These are phyloP conservation scores for Bruguiera parviflora DNA, from an alignment of 345 rosid genomes.

Conservation along the genomic window DNA sequence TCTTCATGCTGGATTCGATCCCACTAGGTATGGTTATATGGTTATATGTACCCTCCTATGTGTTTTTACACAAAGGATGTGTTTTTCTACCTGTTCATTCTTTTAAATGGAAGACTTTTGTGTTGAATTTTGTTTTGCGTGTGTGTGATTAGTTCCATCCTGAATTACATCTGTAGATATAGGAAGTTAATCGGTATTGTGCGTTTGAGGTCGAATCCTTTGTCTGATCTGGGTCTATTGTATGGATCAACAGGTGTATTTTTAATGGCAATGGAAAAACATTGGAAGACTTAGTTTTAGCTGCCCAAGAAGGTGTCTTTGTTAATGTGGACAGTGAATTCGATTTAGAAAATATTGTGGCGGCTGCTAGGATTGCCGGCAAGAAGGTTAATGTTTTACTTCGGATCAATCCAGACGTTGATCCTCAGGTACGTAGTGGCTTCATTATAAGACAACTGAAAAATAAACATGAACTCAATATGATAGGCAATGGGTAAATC, in stretches of 20 bases:
- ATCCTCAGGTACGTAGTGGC: slow-evolving; percentile 71
- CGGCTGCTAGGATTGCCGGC: slow-evolving; percentile 80
- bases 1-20: slow-evolving; percentile 82
- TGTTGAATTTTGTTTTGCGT: background rate
- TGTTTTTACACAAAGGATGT: background rate
- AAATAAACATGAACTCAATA: no score
- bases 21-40: slow-evolving; percentile 61
- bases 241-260: slow-evolving; percentile 57
- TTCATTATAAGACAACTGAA: background rate
- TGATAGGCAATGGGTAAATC: background rate
- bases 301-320: slow-evolving; percentile 89
- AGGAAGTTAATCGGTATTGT: background rate
- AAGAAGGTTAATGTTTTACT: slow-evolving; percentile 87
- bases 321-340: slow-evolving; percentile 96
- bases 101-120: background rate
- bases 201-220: background rate
- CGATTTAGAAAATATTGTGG: slow-evolving; percentile 82
- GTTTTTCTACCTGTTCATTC: background rate
- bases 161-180: background rate
- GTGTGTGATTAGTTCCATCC: background rate
- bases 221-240: slow-evolving; percentile 8
- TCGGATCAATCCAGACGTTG: slow-evolving; percentile 97
- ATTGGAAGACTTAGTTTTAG: slow-evolving; percentile 88
- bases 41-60: background rate
- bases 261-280: slow-evolving; percentile 94